These are phyloP conservation scores for Microcos paniculata DNA, from an alignment of 345 rosid species.

Conservation along the genomic window DNA sequence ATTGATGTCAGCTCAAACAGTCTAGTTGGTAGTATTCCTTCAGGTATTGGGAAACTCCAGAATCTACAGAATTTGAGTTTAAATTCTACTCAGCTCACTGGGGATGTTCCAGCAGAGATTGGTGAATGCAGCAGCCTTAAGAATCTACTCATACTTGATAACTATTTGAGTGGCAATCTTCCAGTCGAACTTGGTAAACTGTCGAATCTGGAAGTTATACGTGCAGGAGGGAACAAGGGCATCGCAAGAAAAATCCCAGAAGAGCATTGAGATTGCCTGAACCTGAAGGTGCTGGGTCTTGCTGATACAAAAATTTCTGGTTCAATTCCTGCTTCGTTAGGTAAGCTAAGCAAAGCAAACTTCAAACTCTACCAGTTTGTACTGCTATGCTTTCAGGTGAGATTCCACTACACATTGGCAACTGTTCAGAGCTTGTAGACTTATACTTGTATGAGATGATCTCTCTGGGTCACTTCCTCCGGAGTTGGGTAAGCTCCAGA, in stretches of 20 bases:
- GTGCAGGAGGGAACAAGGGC: slow-evolving; percentile 82
- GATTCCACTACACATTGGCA: slow-evolving; percentile 68
- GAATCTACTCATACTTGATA: slow-evolving; percentile 61
- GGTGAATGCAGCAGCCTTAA: slow-evolving; percentile 57
- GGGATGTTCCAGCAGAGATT: slow-evolving; percentile 61
- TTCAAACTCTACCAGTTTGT: slow-evolving; percentile 59
- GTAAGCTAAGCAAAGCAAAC: slow-evolving; percentile 66
- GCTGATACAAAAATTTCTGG: slow-evolving; percentile 80
- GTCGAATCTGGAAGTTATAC: slow-evolving; percentile 43
- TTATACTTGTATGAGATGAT: slow-evolving; percentile 72
- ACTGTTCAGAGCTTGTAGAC: slow-evolving; percentile 63
- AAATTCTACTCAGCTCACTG: slow-evolving; percentile 69
- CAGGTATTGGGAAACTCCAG: slow-evolving; percentile 64
- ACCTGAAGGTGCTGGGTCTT: slow-evolving; percentile 60
- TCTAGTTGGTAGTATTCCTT: slow-evolving; percentile 70
- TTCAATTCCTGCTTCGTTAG: slow-evolving; percentile 62
- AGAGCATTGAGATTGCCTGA: slow-evolving; percentile 66
- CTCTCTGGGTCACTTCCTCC: slow-evolving; percentile 63
- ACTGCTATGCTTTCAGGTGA: slow-evolving; percentile 68
- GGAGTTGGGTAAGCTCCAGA: slow-evolving; percentile 54
- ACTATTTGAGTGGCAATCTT: slow-evolving; percentile 56
- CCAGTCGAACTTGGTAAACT: slow-evolving; percentile 64
- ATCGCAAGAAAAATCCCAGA: slow-evolving; percentile 69
- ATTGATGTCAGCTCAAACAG: slow-evolving; percentile 66
- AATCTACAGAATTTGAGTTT: slow-evolving; percentile 63